Evolutionary conservation across 257 asterid species (phyloP).

Genomic region (Coffea eugenioides): DNA sequence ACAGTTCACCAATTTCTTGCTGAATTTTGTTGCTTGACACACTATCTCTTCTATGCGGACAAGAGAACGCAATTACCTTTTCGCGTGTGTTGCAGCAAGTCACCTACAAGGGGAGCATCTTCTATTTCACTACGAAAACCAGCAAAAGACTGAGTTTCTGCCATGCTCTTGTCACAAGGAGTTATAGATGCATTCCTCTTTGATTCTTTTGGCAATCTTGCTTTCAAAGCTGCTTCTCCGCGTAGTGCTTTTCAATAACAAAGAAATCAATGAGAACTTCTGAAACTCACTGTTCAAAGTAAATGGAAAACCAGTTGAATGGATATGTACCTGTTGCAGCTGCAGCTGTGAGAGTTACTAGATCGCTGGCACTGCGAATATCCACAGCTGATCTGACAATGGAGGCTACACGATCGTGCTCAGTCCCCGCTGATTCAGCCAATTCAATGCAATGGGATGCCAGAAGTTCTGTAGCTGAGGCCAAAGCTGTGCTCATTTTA

Average conservation of each 20-base stretch:
- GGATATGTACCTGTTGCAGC: constrained; percentile 73
- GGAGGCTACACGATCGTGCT: constrained; percentile 55
- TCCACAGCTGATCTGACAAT: constrained; percentile 65
- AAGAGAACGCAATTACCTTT: constrained; percentile 46
- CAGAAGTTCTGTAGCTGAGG: constrained; percentile 78
- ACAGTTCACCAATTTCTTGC: neutral
- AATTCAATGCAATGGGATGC: constrained; percentile 79
- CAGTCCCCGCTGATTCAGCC: constrained; percentile 73
- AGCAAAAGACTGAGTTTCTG: constrained; percentile 41
- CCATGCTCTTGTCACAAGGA: constrained; percentile 61
- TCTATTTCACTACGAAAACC: constrained; percentile 31
- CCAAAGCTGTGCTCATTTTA: constrained; percentile 62
- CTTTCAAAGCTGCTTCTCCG: constrained; percentile 77
- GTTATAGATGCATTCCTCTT: constrained; percentile 78
- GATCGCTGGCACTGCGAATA: constrained; percentile 63
- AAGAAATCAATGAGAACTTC: neutral
- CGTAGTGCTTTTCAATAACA: constrained; percentile 50
- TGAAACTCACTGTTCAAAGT: neutral
- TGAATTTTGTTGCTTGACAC: neutral
- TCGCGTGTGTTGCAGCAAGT: constrained; percentile 62
- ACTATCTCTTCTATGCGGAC: neutral
- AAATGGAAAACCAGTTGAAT: neutral
- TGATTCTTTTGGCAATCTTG: constrained; percentile 72
- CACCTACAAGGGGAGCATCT: constrained; percentile 64
- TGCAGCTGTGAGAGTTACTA: constrained; percentile 76